Evolutionary conservation across 2,329 filamentous ascomycete species (phyloP).

Genomic region (Aureobasidium sp.): DNA sequence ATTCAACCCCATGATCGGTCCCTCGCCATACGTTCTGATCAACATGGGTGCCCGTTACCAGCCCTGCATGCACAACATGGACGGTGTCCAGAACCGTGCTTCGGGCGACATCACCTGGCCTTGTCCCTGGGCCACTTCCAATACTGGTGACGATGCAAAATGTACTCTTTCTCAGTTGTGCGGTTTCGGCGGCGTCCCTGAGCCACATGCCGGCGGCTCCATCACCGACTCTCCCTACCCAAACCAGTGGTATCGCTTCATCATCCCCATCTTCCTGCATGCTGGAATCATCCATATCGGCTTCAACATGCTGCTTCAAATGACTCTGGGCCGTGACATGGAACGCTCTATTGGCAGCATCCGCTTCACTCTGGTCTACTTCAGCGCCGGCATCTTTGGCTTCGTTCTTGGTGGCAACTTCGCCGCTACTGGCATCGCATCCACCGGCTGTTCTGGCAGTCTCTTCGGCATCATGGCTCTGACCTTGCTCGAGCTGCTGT

Average conservation of each 20-base stretch:
- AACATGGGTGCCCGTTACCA: slow-evolving; percentile 93
- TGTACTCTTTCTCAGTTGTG: slow-evolving; percentile 78
- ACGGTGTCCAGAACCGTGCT: slow-evolving; percentile 49
- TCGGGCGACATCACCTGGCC: slow-evolving; percentile 53
- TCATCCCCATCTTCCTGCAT: slow-evolving; percentile 90
- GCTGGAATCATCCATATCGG: slow-evolving; percentile 89
- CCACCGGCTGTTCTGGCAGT: slow-evolving; percentile 77
- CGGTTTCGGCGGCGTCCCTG: slow-evolving; percentile 69
- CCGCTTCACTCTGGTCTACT: slow-evolving; percentile 83
- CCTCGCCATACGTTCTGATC: slow-evolving; percentile 82
- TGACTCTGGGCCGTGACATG: slow-evolving; percentile 88
- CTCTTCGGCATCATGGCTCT: slow-evolving; percentile 90
- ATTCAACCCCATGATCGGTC: slow-evolving; percentile 97
- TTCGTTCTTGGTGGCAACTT: slow-evolving; percentile 95
- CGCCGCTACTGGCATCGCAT: slow-evolving; percentile 71
- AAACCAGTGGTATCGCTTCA: slow-evolving; percentile 96
- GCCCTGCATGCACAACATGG: slow-evolving; percentile 87
- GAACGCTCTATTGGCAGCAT: slow-evolving; percentile 82
- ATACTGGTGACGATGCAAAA: slow-evolving; percentile 48
- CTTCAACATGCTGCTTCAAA: slow-evolving; percentile 88
- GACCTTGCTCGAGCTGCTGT: slow-evolving; percentile 80
- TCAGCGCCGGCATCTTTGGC: slow-evolving; percentile 87
- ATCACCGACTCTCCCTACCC: slow-evolving; percentile 58
- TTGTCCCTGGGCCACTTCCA: slow-evolving; percentile 68
- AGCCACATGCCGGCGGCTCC: slow-evolving; percentile 48